These are phyloP conservation scores for Bigelowiella natans DNA, from an alignment of 78 protist species.

Conservation along the genomic window DNA sequence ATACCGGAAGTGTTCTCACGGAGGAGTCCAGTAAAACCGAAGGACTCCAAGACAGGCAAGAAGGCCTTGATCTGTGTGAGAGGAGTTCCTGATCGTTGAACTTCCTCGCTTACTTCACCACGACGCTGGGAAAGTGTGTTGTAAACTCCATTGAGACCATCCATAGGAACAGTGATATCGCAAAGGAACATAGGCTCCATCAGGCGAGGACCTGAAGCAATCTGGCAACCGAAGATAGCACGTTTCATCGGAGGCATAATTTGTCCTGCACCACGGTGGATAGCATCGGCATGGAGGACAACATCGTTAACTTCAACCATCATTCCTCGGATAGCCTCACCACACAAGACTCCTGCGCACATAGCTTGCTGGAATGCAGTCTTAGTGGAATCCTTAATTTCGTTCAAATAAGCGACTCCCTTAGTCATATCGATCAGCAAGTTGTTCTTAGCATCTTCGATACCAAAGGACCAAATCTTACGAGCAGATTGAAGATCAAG, in stretches of 20 bases:
- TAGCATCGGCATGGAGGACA: constrained; percentile 94
- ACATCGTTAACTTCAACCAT: constrained; percentile 82
- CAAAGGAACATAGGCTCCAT: constrained; percentile 22
- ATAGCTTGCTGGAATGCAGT: constrained; percentile 58
- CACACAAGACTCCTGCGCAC: background rate
- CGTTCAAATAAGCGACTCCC: constrained; percentile 83
- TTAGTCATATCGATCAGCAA: background rate
- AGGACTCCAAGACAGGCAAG: constrained; percentile 97
- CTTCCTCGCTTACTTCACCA: background rate
- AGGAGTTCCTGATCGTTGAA: background rate
- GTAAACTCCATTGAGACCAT: constrained; percentile 20
- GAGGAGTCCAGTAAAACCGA: constrained; percentile 92
- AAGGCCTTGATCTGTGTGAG: constrained; percentile 62
- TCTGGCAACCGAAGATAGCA: constrained; percentile 15
- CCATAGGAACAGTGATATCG: constrained; percentile 22
- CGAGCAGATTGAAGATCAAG: constrained; percentile 47
- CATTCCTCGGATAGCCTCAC: constrained; percentile 82
- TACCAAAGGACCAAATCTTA: constrained; percentile 93
- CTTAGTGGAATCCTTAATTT: constrained; percentile 87
- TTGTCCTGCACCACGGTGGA: constrained; percentile 85
- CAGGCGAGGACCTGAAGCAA: constrained; percentile 17
- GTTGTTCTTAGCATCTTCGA: background rate
- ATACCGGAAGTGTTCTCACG: constrained; percentile 93
- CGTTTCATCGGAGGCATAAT: constrained; percentile 37
- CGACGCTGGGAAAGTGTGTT: background rate